Evolutionary conservation across 2,329 filamentous ascomycete species (phyloP), one percentile per base, ranked within the genome.

Genomic region (Trichoderma simmonsii): DNA sequence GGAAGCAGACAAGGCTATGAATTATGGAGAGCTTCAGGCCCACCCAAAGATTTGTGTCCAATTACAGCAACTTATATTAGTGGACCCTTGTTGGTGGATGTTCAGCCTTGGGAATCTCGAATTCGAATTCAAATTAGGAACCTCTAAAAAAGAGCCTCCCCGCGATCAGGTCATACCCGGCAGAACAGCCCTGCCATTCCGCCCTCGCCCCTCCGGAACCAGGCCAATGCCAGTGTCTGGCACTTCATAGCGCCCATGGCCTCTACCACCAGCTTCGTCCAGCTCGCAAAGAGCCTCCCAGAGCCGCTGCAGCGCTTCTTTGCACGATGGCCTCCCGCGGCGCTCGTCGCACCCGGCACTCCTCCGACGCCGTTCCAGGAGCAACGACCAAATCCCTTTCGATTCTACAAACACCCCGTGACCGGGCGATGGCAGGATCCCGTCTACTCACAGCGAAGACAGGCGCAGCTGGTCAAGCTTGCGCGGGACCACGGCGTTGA

Each of bases 401-500:
- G 90, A 73, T 89, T 92, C 48, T 90, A 89, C 77, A 94, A 93
- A 82, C 92, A 97, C 83, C 89, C 92, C 48, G 83, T 86, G 56
- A 97, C 94, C 0, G 92, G 93, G 26, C 90, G 88, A 80, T 97
- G 94, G 93, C 91, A 94, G 76, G 89, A 94, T 75, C 93, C 96
- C 0, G 87, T 90, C 71, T 95, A 91, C 84, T 97, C 94, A 6
- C 86, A 97, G 76, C 89, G 96, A 70, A 89, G 93, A 73, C 96
- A 99, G 85, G 95, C 95, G 28, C 93, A 97, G 77, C 87, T 99
- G 28, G 92, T 96, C 77, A 97, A 97, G 83, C 82, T 98, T 77
- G 94, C 96, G 5, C 85, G 88, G 72, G 86, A 92, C 77, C 88
- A 95, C 81, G 92, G 93, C 70, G 91, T 97, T 4, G 92, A 95